These are phyloP conservation scores for Penicillium sp. DNA, from an alignment of 2,329 filamentous ascomycete genomes.

Conservation along the genomic window DNA sequence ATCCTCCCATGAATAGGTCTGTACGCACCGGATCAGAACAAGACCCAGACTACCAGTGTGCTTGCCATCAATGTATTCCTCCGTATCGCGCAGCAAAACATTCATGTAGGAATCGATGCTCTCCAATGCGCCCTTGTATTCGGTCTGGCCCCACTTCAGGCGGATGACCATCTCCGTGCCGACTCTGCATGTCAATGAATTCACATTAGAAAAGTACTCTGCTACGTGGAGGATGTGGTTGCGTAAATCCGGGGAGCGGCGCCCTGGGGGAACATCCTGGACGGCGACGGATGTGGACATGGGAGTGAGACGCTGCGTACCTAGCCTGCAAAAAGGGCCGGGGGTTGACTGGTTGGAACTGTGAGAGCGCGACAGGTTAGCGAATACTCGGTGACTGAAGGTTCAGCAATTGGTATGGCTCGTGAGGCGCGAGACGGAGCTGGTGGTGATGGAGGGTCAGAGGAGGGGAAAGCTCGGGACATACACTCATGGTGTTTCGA, in stretches of 20 bases:
- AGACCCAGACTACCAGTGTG: slow-evolving; percentile 78
- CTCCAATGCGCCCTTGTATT: slow-evolving; percentile 91
- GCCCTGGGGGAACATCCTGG: no score
- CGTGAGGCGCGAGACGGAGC: background rate
- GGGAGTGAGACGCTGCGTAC: slow-evolving; percentile 46
- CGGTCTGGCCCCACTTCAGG: slow-evolving; percentile 95
- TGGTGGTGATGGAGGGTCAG: background rate
- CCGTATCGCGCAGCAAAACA: slow-evolving; percentile 81
- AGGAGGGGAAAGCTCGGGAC: slow-evolving; percentile 8
- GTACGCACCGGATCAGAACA: slow-evolving; percentile 77
- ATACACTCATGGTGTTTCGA: slow-evolving; percentile 29
- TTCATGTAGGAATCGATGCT: slow-evolving; percentile 99
- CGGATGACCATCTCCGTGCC: slow-evolving; percentile 86
- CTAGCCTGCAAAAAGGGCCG: slow-evolving; percentile 92
- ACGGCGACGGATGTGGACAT: no score
- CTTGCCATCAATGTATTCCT: slow-evolving; percentile 88
- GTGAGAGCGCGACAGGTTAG: slow-evolving; percentile 6
- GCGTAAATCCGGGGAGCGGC: no score
- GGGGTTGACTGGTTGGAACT: slow-evolving; percentile 93
- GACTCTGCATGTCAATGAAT: slow-evolving; percentile 50
- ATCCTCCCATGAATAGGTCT: no score
- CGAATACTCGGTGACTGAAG: background rate
- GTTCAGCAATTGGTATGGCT: background rate
- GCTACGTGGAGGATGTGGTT: background rate
- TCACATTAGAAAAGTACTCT: no score